Evolutionary conservation across 345 rosid genomes (phyloP), one percentile per base, ranked within the genome.

Genomic region (Zanthoxylum bungeanum): DNA sequence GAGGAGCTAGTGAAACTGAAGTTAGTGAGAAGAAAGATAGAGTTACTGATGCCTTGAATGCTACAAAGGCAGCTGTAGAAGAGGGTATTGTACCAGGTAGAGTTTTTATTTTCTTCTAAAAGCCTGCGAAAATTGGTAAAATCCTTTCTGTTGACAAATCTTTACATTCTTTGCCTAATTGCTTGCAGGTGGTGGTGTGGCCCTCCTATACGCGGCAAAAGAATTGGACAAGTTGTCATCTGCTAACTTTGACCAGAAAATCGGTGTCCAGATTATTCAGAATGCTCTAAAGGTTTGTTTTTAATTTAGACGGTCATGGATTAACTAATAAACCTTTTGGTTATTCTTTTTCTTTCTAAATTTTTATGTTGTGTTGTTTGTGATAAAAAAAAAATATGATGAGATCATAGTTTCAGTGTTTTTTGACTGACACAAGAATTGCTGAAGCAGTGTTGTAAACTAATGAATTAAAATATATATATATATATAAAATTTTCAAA

Each of bases 31-130:
- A n/a, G n/a, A n/a, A n/a, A n/a, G n/a, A n/a, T n/a, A n/a, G n/a
- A n/a, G n/a, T n/a, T n/a, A n/a, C n/a, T n/a, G n/a, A n/a, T n/a
- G n/a, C n/a, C n/a, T n/a, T n/a, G n/a, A n/a, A n/a, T n/a, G n/a
- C n/a, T n/a, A n/a, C n/a, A n/a, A n/a, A n/a, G 79, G 99, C 99
- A 72, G 99, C 99, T 22, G 96, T 95, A 28, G 99, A 95, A 77
- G 99, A 92, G 89, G 99, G 98, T 69, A 95, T 95, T 69, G 97
- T 95, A 49, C 87, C 98, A 72, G 98, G 98, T 91, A 81, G 66
- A 11, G 46, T 49, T 37, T 51, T 37, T 30, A 6, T 1, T 34
- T 24, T 28, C 4, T 67, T 49, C 57, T 31, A 0, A 16, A 10
- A 8, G 24, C 14, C 28, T 52, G 55, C 21, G 36, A 50, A 60